These are phyloP conservation scores for Epichloe uncinata DNA, from an alignment of 2,329 filamentous ascomycete species.

Conservation along the genomic window DNA sequence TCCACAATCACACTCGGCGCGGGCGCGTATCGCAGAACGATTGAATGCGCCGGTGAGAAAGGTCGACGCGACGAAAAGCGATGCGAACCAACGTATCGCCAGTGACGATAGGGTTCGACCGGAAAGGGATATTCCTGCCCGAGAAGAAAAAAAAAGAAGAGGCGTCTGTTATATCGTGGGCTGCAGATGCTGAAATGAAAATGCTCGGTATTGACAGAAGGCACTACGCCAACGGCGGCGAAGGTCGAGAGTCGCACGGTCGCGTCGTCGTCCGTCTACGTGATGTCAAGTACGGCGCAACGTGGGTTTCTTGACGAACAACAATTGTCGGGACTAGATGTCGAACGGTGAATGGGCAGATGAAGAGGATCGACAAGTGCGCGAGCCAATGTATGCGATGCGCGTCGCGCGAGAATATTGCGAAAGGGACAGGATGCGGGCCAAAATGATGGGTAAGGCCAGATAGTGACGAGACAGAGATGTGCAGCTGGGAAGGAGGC, in stretches of 20 bases:
- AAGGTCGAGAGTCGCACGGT: neutral
- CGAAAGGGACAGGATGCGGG: neutral
- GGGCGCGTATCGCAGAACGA: neutral
- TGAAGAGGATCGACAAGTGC: neutral
- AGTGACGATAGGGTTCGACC: too few species aligned
- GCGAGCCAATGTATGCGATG: neutral
- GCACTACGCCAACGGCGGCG: neutral
- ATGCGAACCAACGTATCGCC: neutral
- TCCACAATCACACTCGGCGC: neutral
- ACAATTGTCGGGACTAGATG: neutral
- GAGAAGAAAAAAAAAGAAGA: neutral
- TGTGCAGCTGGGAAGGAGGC: slow-evolving; percentile 4
- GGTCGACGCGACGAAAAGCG: neutral
- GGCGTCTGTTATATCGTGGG: neutral
- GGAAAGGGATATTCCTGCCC: too few species aligned
- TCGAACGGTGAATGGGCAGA: neutral
- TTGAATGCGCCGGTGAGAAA: slow-evolving; percentile 2
- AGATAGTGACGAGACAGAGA: slow-evolving; percentile 1
- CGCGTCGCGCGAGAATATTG: neutral
- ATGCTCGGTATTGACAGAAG: neutral
- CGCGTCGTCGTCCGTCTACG: neutral
- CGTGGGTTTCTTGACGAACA: neutral
- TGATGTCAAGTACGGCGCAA: neutral
- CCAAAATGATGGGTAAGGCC: neutral
- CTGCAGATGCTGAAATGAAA: neutral